A percentile compares a stretch with the other conserved stretches of the same genome.
Evolutionary conservation across 108 stramenopile genomes (phyloP).

Genomic region (Stephanodiscus minutulus): DNA sequence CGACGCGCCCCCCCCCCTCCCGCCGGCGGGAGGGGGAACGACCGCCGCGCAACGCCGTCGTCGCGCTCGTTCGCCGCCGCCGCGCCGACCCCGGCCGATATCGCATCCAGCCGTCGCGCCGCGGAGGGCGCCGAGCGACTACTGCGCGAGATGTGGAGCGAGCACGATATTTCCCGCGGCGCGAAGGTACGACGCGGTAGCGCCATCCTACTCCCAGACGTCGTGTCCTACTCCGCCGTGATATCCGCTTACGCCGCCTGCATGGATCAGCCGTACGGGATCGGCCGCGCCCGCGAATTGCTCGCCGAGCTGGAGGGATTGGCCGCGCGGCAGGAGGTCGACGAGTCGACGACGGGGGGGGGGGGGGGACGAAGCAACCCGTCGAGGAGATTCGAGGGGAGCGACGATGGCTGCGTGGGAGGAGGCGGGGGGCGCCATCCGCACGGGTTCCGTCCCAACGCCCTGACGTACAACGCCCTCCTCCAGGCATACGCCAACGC

Average conservation of each 20-base stretch:
- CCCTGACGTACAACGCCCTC: slow-evolving; percentile 44
- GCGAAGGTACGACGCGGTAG: neutral
- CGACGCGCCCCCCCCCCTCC: neutral
- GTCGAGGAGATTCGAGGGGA: slow-evolving; percentile 4
- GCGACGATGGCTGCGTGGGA: neutral
- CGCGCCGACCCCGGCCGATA: neutral
- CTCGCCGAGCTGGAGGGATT: slow-evolving; percentile 33
- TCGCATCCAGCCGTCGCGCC: slow-evolving; percentile 20
- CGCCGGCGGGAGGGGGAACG: neutral
- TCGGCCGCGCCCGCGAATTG: slow-evolving; percentile 21
- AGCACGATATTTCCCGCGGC: neutral
- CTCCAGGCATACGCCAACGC: slow-evolving; percentile 54
- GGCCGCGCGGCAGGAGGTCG: too few relatives aligned
- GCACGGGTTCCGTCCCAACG: slow-evolving; percentile 46
- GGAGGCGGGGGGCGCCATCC: slow-evolving; percentile 21
- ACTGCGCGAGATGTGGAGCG: slow-evolving; percentile 39
- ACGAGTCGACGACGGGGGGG: neutral
- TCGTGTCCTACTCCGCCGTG: slow-evolving; percentile 33
- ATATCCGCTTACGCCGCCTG: slow-evolving; percentile 44
- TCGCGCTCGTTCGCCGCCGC: neutral
- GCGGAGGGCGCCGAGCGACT: slow-evolving; percentile 46
- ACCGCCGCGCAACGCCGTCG: too few relatives aligned
- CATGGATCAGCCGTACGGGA: slow-evolving; percentile 33
- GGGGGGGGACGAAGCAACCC: neutral
- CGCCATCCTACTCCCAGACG: slow-evolving; percentile 24